phyloP scores from a whole-genome alignment of 495 filamentous ascomycete species.

The Clavariopsis aquatica region DNA sequence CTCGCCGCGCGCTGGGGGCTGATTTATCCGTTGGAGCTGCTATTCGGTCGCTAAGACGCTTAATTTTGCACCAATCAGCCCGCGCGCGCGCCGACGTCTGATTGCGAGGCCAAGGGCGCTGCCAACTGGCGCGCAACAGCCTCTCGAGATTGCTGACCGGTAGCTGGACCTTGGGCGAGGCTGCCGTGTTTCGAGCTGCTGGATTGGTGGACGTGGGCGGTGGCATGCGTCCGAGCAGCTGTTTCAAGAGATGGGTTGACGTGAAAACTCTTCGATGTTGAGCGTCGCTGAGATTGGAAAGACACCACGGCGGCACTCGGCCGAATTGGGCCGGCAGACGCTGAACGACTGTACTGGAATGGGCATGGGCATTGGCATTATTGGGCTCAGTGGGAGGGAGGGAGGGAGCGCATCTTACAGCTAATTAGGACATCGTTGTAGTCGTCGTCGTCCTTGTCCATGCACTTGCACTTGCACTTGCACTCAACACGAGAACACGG shows the following conservation, averaged over 20 bases:
- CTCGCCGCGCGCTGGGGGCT: constrained; percentile 2
- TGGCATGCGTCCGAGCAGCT: background rate
- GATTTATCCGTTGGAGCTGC: constrained; percentile 28
- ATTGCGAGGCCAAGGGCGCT: constrained; percentile 16
- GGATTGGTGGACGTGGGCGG: constrained; percentile 28
- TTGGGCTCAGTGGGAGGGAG: background rate
- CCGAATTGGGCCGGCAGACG: background rate
- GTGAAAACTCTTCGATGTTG: background rate
- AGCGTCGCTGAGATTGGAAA: background rate
- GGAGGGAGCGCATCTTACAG: background rate
- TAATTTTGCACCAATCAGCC: constrained; percentile 31
- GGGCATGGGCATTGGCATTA: no score
- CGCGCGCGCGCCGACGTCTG: background rate
- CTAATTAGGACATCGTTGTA: no score
- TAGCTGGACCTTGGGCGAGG: constrained; percentile 7
- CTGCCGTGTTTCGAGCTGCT: background rate
- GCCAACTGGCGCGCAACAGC: background rate
- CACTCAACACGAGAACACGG: no score
- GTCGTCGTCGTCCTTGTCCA: no score
- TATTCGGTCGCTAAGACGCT: constrained; percentile 11
- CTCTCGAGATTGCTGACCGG: constrained; percentile 32
- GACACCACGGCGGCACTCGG: background rate
- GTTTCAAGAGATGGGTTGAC: background rate
- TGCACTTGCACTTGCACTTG: no score
- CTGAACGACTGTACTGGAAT: background rate